Percentiles rank a stretch among this genome's conserved stretches.
Evolutionary conservation across 148 eudicot genomes (phyloP).

Genomic region (Fagopyrum tataricum): DNA sequence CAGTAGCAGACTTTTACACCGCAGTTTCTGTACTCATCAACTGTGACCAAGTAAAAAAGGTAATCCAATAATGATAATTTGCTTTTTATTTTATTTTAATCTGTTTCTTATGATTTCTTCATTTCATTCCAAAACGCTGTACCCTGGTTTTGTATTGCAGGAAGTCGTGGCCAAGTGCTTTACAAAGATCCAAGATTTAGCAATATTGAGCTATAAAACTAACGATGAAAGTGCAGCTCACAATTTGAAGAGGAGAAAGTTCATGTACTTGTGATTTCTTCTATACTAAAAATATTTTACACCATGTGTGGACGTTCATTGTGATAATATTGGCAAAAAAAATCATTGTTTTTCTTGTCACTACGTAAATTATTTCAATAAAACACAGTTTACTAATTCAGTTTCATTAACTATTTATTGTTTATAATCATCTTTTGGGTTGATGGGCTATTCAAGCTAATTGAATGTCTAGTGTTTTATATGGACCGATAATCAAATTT

Average conservation of each 20-base stretch:
- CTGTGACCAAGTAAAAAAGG: conserved; percentile 50
- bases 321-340: background rate
- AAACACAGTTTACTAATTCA: too few relatives aligned
- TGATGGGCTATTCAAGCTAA: too few relatives aligned
- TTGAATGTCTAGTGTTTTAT: too few relatives aligned
- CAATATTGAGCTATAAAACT: background rate
- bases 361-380: background rate
- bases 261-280: background rate
- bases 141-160: background rate
- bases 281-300: background rate
- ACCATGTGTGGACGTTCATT: background rate
- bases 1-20: conserved; percentile 37
- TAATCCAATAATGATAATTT: conserved; percentile 17
- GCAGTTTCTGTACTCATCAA: conserved; percentile 30
- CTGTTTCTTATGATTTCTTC: background rate
- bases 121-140: background rate
- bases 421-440: too few relatives aligned
- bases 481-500: too few relatives aligned
- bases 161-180: background rate
- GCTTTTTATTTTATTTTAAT: too few relatives aligned
- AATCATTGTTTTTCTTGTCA: background rate
- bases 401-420: too few relatives aligned
- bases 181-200: background rate
- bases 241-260: background rate
- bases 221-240: background rate